phyloP scores from a whole-genome alignment of 768 basidiomycete genomes.

The Rhizopogon vinicolor region DNA sequence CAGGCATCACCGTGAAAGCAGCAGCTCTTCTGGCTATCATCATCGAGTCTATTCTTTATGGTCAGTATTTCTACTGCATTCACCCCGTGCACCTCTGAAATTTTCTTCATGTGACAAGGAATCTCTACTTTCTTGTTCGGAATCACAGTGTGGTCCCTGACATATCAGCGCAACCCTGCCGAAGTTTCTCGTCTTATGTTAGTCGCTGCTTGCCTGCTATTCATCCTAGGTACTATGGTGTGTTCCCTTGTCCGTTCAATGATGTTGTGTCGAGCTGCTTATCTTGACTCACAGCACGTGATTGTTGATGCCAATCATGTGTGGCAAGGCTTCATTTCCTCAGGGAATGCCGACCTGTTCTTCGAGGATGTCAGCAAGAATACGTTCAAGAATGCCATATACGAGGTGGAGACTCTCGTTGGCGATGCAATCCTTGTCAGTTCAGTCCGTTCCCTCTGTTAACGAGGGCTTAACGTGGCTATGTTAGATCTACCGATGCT shows the following conservation, averaged over 20 bases:
- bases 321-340: conserved; percentile 1
- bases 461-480: neutral
- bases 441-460: neutral
- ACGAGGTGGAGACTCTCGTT: neutral
- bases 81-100: no score
- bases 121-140: no score
- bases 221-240: conserved; percentile 3
- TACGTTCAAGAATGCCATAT: conserved; percentile 8
- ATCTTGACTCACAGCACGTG: conserved; percentile 2
- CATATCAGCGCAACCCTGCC: neutral
- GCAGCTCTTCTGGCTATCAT: no score
- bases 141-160: neutral
- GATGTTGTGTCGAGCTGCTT: neutral
- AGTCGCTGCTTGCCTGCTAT: neutral
- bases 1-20: no score
- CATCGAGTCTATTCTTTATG: no score
- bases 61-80: no score
- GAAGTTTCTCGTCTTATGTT: conserved; percentile 1
- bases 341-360: neutral
- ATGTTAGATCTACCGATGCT: conserved; percentile 6
- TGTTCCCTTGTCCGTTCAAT: neutral
- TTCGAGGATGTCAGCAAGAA: conserved; percentile 1
- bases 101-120: no score
- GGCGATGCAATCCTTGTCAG: conserved; percentile 14
- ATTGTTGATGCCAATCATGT: neutral